Conservation (phyloP, 179 eudicot genomes). For the Monotropa hypopitys region DNA sequence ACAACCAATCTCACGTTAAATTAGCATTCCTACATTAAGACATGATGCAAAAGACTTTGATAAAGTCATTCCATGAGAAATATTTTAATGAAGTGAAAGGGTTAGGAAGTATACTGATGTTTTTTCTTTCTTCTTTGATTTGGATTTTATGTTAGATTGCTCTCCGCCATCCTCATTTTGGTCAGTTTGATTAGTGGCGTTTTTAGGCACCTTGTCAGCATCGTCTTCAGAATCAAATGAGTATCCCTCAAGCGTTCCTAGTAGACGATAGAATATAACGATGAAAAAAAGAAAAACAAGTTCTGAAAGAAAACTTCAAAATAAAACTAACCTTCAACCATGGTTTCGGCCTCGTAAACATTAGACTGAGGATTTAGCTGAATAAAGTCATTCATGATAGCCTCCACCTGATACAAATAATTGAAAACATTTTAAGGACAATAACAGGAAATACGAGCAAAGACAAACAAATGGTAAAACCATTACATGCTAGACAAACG, state of each 20-base stretch:
- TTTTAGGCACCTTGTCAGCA: slow-evolving; percentile 49
- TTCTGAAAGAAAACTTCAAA: background rate
- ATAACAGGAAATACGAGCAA: background rate
- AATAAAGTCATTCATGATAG: slow-evolving; percentile 87
- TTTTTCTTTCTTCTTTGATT: slow-evolving; percentile 42
- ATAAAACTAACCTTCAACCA: slow-evolving; percentile 78
- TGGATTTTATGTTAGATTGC: slow-evolving; percentile 38
- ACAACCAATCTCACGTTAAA: slow-evolving; percentile 12
- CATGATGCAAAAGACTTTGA: background rate
- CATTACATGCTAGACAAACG: background rate
- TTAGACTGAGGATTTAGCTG: slow-evolving; percentile 87
- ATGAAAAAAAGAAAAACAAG: background rate
- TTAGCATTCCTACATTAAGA: background rate
- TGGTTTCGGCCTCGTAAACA: slow-evolving; percentile 88
- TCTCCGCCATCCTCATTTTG: slow-evolving; percentile 48
- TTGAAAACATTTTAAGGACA: background rate
- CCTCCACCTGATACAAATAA: slow-evolving; percentile 58
- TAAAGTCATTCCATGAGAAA: background rate
- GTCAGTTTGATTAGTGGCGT: slow-evolving; percentile 28
- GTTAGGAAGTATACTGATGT: slow-evolving; percentile 18
- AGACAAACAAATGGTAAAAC: background rate
- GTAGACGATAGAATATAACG: slow-evolving; percentile 6
- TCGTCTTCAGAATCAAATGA: slow-evolving; percentile 92
- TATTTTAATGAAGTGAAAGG: background rate
- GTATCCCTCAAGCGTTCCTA: slow-evolving; percentile 91